Evolutionary conservation across 1,284 basidiomycete species (phyloP), one percentile per base, ranked within the genome.

Genomic region (Dichomitus squalens): DNA sequence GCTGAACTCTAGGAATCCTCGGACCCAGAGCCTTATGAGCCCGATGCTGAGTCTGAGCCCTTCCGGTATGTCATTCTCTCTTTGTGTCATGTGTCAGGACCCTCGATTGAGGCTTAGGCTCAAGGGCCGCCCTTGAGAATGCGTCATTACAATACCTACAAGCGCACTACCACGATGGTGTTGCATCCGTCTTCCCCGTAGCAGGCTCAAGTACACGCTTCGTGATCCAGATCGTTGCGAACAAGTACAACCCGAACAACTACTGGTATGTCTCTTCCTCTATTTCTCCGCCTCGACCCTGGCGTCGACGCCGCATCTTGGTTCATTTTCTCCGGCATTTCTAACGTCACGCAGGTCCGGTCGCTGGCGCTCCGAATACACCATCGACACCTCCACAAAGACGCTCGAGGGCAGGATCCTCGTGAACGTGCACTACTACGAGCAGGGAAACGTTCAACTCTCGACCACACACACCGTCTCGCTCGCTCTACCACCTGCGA

Each of bases 361-460:
- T 23, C 81, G 94, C 69, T 97, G 95, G 95, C 84, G 95, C 43
- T 91, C 90, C n/a, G 83, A 90, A 67, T 90, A 92, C 65, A 68
- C 76, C 29, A 73, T 92, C 54, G 80, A 90, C 68, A 68, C 88
- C 16, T 78, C 75, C 34, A 76, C 79, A 39, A 81, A 80, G 60
- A 79, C 74, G 58, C 73, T 92, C 12, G 68, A 75, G 21, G 89
- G 94, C 0, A 85, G 78, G 63, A 84, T 95, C 27, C 75, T 88
- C 20, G 83, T 94, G 46, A 92, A 95, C 68, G 89, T 96, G 23
- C 95, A 98, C 72, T 98, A 98, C 71, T 98, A 95, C 69, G 95
- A 98, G 73, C 94, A 96, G 74, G 95, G 94, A 67, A 96, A 96
- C 70, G 95, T 96, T 31, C 95, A 97, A 83, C 81, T 98, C 33